These are phyloP conservation scores for Boletus fagicola DNA, from an alignment of 768 basidiomycete genomes.

Conservation along the genomic window DNA sequence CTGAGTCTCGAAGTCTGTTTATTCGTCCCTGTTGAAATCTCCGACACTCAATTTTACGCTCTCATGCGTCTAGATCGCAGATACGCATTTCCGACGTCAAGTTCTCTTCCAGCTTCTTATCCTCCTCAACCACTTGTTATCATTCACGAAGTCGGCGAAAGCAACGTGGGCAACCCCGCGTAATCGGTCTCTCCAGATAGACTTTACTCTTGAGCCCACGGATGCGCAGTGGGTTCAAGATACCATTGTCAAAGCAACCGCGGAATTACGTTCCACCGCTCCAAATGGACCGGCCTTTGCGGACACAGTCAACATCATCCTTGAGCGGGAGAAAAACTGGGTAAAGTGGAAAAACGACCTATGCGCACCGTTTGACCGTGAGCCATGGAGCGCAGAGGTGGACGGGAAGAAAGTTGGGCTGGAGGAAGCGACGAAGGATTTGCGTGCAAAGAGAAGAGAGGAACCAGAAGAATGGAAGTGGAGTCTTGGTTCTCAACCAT, in stretches of 20 bases:
- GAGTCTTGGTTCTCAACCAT: constrained; percentile 61
- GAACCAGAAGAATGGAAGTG: constrained; percentile 62
- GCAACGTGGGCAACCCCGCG: constrained; percentile 56
- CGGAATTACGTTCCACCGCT: constrained; percentile 67
- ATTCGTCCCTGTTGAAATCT: constrained; percentile 4
- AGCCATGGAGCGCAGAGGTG: constrained; percentile 53
- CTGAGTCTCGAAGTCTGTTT: constrained; percentile 77
- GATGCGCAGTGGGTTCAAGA: constrained; percentile 80
- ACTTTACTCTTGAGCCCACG: constrained; percentile 66
- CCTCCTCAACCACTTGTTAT: constrained; percentile 70
- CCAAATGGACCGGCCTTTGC: constrained; percentile 76
- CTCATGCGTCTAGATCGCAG: constrained; percentile 61
- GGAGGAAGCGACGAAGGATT: constrained; percentile 57
- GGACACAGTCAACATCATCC: constrained; percentile 66
- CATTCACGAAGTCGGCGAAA: constrained; percentile 70
- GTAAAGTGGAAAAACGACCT: constrained; percentile 85
- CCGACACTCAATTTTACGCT: constrained; percentile 9
- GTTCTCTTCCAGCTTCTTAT: constrained; percentile 83
- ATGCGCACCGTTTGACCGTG: constrained; percentile 77
- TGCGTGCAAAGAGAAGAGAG: constrained; percentile 54
- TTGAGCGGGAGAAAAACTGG: constrained; percentile 88
- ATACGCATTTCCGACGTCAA: constrained; percentile 91
- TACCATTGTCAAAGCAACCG: constrained; percentile 51
- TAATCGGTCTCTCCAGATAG: constrained; percentile 81
- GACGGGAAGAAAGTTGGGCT: constrained; percentile 52